These are phyloP conservation scores for Magnusiomyces tetraspermus DNA, from an alignment of 1,139 yeast species.

Conservation along the genomic window DNA sequence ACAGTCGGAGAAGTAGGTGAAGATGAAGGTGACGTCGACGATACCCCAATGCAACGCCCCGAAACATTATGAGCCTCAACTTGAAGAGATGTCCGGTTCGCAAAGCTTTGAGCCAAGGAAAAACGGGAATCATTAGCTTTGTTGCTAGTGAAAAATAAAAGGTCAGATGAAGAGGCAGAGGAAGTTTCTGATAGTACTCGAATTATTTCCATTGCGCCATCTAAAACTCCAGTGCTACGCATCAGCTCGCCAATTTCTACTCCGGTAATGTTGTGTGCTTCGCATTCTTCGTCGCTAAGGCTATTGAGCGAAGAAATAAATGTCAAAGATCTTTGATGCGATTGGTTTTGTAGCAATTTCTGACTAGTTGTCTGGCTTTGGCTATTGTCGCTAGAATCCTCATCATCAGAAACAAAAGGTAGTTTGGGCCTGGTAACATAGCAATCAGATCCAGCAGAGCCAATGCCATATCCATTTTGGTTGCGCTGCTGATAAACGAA, in stretches of 20 bases:
- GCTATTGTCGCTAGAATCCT: too few species aligned
- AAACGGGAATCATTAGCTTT: neutral
- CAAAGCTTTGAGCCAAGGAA: neutral
- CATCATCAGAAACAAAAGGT: slow-evolving; percentile 1
- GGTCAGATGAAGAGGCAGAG: too few species aligned
- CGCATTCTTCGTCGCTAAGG: neutral
- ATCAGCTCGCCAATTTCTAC: neutral
- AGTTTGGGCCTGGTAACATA: neutral
- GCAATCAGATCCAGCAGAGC: neutral
- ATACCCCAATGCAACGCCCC: neutral
- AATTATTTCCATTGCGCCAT: neutral
- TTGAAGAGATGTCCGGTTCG: neutral
- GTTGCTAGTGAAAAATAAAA: too few species aligned
- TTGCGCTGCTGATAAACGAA: neutral
- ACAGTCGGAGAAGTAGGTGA: neutral
- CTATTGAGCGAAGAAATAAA: neutral
- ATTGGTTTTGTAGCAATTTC: neutral
- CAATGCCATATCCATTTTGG: neutral
- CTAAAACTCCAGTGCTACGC: neutral
- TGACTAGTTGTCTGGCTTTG: too few species aligned
- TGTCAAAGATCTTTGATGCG: neutral
- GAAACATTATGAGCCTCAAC: neutral
- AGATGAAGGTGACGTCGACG: too few species aligned
- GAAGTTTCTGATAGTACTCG: neutral
- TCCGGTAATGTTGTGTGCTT: neutral